Percentiles rank a stretch among this genome's conserved stretches.
Evolutionary conservation across 2,329 filamentous ascomycete genomes (phyloP).

Genomic region (Aspergillus pseudoterreus): DNA sequence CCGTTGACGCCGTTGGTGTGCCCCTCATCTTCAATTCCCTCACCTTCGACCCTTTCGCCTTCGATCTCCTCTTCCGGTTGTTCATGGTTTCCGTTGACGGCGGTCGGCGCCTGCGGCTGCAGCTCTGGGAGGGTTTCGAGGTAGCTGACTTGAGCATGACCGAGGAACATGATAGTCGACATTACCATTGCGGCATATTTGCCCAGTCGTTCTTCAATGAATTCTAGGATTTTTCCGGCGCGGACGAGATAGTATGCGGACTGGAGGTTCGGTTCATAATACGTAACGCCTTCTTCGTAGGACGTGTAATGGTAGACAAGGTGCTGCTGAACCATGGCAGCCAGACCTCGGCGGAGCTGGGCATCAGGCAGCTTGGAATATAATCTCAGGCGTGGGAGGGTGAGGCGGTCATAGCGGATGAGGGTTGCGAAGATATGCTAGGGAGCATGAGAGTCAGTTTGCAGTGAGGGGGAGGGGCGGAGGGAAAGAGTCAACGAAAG

Average conservation of each 20-base stretch:
- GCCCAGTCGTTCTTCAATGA: slow-evolving; percentile 71
- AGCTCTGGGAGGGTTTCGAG: slow-evolving; percentile 40
- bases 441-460: slow-evolving; percentile 4
- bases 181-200: slow-evolving; percentile 70
- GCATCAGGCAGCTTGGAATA: slow-evolving; percentile 69
- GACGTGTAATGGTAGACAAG: slow-evolving; percentile 72
- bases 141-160: slow-evolving; percentile 61
- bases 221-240: slow-evolving; percentile 73
- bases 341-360: slow-evolving; percentile 76
- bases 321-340: slow-evolving; percentile 83
- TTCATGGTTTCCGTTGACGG: slow-evolving; percentile 23
- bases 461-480: background rate
- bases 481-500: background rate
- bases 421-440: slow-evolving; percentile 83
- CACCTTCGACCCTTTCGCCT: slow-evolving; percentile 11
- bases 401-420: slow-evolving; percentile 72
- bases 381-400: slow-evolving; percentile 64
- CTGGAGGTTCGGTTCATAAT: slow-evolving; percentile 79
- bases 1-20: slow-evolving; percentile 20
- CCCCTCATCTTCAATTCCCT: slow-evolving; percentile 19
- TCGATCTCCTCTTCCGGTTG: slow-evolving; percentile 15
- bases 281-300: slow-evolving; percentile 59
- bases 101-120: slow-evolving; percentile 13
- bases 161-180: slow-evolving; percentile 70
- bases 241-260: slow-evolving; percentile 80